Conservation (phyloP, 176 grass and related monocot genomes). For the Rhynchospora tenuis region DNA sequence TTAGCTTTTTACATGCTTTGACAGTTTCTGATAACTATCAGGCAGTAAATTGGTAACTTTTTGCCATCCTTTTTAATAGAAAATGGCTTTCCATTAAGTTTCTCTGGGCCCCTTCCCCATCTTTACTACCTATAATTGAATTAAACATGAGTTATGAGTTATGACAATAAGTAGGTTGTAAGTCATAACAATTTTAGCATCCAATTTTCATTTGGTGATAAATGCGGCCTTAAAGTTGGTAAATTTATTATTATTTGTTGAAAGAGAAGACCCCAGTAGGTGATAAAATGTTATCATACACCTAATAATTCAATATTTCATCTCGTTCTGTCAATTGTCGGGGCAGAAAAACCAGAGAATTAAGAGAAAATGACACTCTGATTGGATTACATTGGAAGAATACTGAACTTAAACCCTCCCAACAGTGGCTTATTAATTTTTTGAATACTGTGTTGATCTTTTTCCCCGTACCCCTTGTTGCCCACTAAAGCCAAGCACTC, state of each 20-base stretch:
- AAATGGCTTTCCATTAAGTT: not conserved
- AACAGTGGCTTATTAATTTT: not conserved
- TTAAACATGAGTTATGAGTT: not conserved
- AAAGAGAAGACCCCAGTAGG: not conserved
- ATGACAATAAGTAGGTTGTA: not conserved
- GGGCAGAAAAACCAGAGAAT: not conserved
- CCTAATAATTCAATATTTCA: not conserved
- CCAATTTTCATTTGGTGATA: not conserved
- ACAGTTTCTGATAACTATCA: not conserved
- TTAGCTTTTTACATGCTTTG: not conserved
- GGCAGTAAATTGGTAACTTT: not conserved
- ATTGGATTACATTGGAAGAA: not conserved
- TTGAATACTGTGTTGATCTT: not conserved
- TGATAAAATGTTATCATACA: not conserved
- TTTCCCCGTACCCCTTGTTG: not conserved
- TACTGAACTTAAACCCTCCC: not conserved
- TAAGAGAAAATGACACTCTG: not conserved
- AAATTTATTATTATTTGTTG: not conserved
- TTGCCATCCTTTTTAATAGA: not conserved
- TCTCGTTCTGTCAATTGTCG: not conserved
- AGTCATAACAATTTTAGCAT: not conserved
- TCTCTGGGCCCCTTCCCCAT: not conserved
- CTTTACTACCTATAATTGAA: not conserved
- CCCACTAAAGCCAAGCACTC: not conserved
- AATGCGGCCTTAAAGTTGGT: not conserved